Evolutionary conservation across 2,329 filamentous ascomycete genomes (phyloP).

Genomic region (Pseudocercospora ulei): DNA sequence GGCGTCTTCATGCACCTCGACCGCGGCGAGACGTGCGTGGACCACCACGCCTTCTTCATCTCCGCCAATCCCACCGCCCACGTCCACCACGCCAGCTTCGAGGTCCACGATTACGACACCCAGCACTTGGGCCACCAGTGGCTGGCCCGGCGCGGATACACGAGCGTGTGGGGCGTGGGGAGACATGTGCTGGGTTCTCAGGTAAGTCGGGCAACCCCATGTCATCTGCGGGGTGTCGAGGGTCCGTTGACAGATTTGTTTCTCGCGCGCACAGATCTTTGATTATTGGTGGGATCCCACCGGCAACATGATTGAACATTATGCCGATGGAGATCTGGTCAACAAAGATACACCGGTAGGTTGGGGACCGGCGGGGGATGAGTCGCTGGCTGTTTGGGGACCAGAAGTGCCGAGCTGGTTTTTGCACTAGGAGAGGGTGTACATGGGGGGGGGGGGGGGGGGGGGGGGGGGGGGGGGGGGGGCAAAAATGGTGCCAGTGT

Average conservation of each 20-base stretch:
- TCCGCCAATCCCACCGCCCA: constrained; percentile 33
- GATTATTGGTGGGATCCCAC: constrained; percentile 52
- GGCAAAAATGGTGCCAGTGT: too few relatives aligned
- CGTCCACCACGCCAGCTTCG: constrained; percentile 58
- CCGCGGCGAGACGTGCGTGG: constrained; percentile 39
- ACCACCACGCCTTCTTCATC: constrained; percentile 50
- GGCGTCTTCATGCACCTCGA: constrained; percentile 49
- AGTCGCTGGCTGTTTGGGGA: constrained; percentile 9
- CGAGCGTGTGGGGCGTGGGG: constrained; percentile 59
- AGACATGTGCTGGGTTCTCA: constrained; percentile 56
- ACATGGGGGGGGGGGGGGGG: too few relatives aligned
- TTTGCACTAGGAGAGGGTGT: background rate
- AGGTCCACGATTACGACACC: constrained; percentile 60
- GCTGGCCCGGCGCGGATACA: constrained; percentile 52
- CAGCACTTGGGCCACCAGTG: constrained; percentile 60
- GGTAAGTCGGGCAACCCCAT: too few relatives aligned
- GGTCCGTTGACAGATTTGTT: too few relatives aligned
- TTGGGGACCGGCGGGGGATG: constrained; percentile 35
- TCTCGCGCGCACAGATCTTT: constrained; percentile 53
- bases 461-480: too few relatives aligned
- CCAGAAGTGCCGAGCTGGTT: constrained; percentile 8
- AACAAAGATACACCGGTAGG: constrained; percentile 42
- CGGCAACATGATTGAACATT: constrained; percentile 47
- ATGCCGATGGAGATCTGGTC: constrained; percentile 59
- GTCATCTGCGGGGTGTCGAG: constrained; percentile 39